Conservation (phyloP, 2,329 filamentous ascomycete species). For the Lasiodiplodia gonubiensis region DNA sequence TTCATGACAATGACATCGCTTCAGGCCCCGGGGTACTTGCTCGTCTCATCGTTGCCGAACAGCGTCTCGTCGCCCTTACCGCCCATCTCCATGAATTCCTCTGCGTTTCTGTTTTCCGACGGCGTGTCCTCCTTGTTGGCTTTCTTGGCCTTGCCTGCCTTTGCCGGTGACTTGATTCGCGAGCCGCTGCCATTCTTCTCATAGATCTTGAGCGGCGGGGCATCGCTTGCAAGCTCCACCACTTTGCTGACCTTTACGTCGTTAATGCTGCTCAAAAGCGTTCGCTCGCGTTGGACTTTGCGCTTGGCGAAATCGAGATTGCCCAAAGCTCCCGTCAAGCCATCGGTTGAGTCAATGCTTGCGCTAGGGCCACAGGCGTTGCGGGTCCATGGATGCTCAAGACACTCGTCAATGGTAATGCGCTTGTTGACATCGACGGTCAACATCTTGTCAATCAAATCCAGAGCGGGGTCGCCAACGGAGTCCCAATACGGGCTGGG, state of each 20-base stretch:
- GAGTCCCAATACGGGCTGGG: slow-evolving; percentile 96
- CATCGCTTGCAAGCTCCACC: slow-evolving; percentile 60
- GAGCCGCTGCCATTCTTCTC: slow-evolving; percentile 42
- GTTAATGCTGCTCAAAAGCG: slow-evolving; percentile 81
- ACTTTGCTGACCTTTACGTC: slow-evolving; percentile 69
- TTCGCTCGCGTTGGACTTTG: slow-evolving; percentile 81
- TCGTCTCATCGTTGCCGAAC: slow-evolving; percentile 65
- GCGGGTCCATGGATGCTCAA: slow-evolving; percentile 87
- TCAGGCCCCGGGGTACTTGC: slow-evolving; percentile 20
- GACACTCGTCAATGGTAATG: slow-evolving; percentile 87
- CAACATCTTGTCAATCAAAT: slow-evolving; percentile 94
- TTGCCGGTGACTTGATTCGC: slow-evolving; percentile 12
- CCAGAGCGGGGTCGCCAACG: slow-evolving; percentile 83
- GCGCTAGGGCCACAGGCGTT: slow-evolving; percentile 52
- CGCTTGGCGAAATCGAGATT: slow-evolving; percentile 83
- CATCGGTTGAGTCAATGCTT: slow-evolving; percentile 79
- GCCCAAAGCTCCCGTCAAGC: slow-evolving; percentile 84
- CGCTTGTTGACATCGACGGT: slow-evolving; percentile 83
- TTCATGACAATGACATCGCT: slow-evolving; percentile 4
- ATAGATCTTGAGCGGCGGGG: slow-evolving; percentile 50
- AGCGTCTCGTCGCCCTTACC: slow-evolving; percentile 83
- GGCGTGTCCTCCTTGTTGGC: slow-evolving; percentile 66
- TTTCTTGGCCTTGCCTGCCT: slow-evolving; percentile 11
- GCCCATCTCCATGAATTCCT: slow-evolving; percentile 83
- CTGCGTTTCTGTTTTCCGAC: slow-evolving; percentile 67